A percentile compares a stretch with the other conserved stretches of the same genome.
Evolutionary conservation across 2,329 filamentous ascomycete genomes (phyloP).

Genomic region (Didymella sp.): DNA sequence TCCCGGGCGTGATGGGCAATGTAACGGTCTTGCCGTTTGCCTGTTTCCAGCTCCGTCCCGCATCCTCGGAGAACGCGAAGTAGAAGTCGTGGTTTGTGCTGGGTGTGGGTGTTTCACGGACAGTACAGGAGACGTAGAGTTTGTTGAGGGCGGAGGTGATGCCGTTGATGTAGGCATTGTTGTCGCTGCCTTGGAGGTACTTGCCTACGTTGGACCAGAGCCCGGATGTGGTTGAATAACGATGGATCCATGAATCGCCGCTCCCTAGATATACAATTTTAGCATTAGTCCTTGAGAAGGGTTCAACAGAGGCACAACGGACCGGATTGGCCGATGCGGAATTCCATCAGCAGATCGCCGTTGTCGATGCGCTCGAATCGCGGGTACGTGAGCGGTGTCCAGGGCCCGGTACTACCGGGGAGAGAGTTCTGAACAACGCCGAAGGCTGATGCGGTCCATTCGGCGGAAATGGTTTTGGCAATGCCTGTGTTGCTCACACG

Average conservation of each 20-base stretch:
- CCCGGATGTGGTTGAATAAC: slow-evolving; percentile 50
- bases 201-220: slow-evolving; percentile 52
- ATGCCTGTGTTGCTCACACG: slow-evolving; percentile 42
- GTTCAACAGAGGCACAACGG: no score
- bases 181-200: slow-evolving; percentile 55
- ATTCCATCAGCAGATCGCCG: slow-evolving; percentile 56
- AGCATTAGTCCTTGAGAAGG: no score
- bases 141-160: slow-evolving; percentile 48
- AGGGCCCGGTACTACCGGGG: slow-evolving; percentile 42
- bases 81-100: slow-evolving; percentile 61
- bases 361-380: slow-evolving; percentile 54
- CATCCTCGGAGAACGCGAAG: slow-evolving; percentile 58
- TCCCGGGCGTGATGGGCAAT: slow-evolving; percentile 52
- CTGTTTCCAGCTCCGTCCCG: slow-evolving; percentile 55
- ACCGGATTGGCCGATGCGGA: slow-evolving; percentile 60
- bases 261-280: slow-evolving; percentile 35
- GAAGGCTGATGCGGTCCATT: slow-evolving; percentile 41
- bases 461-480: slow-evolving; percentile 38
- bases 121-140: slow-evolving; percentile 59
- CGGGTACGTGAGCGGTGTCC: slow-evolving; percentile 57
- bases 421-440: slow-evolving; percentile 39
- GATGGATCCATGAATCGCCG: slow-evolving; percentile 58
- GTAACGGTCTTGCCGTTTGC: slow-evolving; percentile 49
- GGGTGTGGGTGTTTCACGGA: slow-evolving; percentile 57
- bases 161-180: slow-evolving; percentile 62